Base-by-base conservation (phyloP, 768 basidiomycete species). In the Russula vinacea region DNA sequence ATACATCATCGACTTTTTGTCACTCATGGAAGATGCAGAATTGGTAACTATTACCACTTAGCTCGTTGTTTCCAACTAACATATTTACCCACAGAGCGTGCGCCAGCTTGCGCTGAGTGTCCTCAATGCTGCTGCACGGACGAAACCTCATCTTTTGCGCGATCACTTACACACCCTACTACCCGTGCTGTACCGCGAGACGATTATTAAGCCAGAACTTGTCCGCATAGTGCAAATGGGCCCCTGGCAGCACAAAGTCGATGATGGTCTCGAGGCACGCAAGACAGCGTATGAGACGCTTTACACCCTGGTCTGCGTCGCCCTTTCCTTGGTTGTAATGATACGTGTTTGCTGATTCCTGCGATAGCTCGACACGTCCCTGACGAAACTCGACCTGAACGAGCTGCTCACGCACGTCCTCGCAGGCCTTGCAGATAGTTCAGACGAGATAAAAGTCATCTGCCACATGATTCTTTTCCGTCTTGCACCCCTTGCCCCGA, bases 201-300 rank as follows among this genome's bases (percentile, higher is more conserved):
- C 95, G 0, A 72, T 81, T 42, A 77, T 94, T 72, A 93, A 92
- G 67, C 80, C 83, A 2, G 81, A 87, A 2, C 84, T 94, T 63
- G 87, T 96, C 71, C 86, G 90, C 35, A 92, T 90, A 1, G 94
- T 97, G 14, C 92, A 94, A 72, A 97, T 97, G 94, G 94, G 94
- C 24, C 94, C 94, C 2, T 97, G 94, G 94, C 91, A 89, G 32
- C 93, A 96, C 76, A 94, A 91, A 73, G 92, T 97, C 58, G 97
- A 99, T 70, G 95, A 98, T 68, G 97, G 97, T 54, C 80, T 98
- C 45, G 96, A 98, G 67, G 88, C 94, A 24, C 86, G 97, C 63
- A 98, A 98, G 81, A 95, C 92, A 0, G 96, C 97, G 2, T 98
- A 92, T 75, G 97, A 99, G 76, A 94, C 94, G 1, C 92, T 98